Evolutionary conservation across 2,329 filamentous ascomycete genomes (phyloP).

Genomic region (Bisporella sp.): DNA sequence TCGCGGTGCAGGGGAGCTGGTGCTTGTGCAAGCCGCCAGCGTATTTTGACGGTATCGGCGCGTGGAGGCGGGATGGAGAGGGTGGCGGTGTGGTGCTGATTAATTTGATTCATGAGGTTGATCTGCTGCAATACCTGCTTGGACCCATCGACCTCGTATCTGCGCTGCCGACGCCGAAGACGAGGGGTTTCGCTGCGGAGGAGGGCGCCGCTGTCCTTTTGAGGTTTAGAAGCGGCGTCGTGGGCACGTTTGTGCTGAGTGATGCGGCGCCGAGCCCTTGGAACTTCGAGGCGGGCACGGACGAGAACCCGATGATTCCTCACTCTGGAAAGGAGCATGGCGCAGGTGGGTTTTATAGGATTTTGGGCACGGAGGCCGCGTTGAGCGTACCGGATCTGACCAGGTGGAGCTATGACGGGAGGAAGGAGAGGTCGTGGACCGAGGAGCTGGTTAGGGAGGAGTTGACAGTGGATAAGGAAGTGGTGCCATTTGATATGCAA

Average conservation of each 20-base stretch:
- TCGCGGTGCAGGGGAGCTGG: slow-evolving; percentile 51
- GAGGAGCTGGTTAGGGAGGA: slow-evolving; percentile 8
- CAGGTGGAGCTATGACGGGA: slow-evolving; percentile 37
- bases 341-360: slow-evolving; percentile 37
- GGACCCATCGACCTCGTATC: slow-evolving; percentile 44
- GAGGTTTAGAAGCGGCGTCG: slow-evolving; percentile 44
- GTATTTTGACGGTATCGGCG: slow-evolving; percentile 42
- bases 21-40: slow-evolving; percentile 40
- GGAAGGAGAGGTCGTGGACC: slow-evolving; percentile 12
- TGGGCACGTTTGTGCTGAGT: slow-evolving; percentile 49
- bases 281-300: slow-evolving; percentile 50
- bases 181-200: slow-evolving; percentile 42
- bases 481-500: slow-evolving; percentile 45
- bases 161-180: slow-evolving; percentile 38
- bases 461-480: slow-evolving; percentile 18
- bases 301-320: slow-evolving; percentile 49
- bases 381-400: slow-evolving; percentile 49
- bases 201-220: slow-evolving; percentile 49
- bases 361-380: slow-evolving; percentile 45
- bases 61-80: slow-evolving; percentile 38
- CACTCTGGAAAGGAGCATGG: slow-evolving; percentile 28
- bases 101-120: slow-evolving; percentile 55
- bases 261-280: slow-evolving; percentile 45
- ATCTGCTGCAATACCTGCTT: slow-evolving; percentile 49
- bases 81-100: slow-evolving; percentile 45